Evolutionary conservation across 148 eudicot species (phyloP).

Genomic region (Dianthus caryophyllus): DNA sequence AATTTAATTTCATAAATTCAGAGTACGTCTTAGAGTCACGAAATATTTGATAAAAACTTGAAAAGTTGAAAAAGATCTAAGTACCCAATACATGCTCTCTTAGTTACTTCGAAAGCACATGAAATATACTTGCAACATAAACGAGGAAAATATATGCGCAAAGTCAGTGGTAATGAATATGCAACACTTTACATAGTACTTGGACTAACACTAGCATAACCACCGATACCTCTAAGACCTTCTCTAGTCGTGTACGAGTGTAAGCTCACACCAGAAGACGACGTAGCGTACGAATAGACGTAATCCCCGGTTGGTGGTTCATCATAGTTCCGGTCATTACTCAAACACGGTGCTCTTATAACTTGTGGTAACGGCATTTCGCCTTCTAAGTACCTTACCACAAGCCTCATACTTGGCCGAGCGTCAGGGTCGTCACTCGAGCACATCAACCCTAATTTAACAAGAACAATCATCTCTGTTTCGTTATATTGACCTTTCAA

Average conservation of each 20-base stretch:
- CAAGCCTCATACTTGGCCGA: slow-evolving; percentile 27
- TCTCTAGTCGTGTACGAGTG: slow-evolving; percentile 12
- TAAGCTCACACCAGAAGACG: slow-evolving; percentile 21
- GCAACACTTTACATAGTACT: slow-evolving; percentile 11
- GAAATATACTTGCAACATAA: too few species aligned
- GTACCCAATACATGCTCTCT: too few species aligned
- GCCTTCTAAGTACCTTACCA: slow-evolving; percentile 29
- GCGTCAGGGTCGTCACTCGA: slow-evolving; percentile 16
- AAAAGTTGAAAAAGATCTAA: too few species aligned
- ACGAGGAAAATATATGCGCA: too few species aligned
- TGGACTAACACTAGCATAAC: slow-evolving; percentile 20
- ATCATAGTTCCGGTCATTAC: not conserved
- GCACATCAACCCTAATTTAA: slow-evolving; percentile 34
- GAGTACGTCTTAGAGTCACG: too few species aligned
- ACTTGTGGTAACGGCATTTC: slow-evolving; percentile 22
- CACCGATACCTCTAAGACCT: slow-evolving; percentile 7
- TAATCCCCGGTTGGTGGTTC: slow-evolving; percentile 5
- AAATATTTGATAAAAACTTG: too few species aligned
- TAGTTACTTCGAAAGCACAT: too few species aligned
- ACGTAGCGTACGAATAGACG: slow-evolving; percentile 15
- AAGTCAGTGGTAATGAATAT: too few species aligned
- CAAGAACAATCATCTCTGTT: slow-evolving; percentile 9
- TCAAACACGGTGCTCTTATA: slow-evolving; percentile 13
- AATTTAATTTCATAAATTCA: too few species aligned
- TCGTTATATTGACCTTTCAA: slow-evolving; percentile 18